These are phyloP conservation scores for Prunus dulcis DNA, from an alignment of 306 rosid species.

Conservation along the genomic window DNA sequence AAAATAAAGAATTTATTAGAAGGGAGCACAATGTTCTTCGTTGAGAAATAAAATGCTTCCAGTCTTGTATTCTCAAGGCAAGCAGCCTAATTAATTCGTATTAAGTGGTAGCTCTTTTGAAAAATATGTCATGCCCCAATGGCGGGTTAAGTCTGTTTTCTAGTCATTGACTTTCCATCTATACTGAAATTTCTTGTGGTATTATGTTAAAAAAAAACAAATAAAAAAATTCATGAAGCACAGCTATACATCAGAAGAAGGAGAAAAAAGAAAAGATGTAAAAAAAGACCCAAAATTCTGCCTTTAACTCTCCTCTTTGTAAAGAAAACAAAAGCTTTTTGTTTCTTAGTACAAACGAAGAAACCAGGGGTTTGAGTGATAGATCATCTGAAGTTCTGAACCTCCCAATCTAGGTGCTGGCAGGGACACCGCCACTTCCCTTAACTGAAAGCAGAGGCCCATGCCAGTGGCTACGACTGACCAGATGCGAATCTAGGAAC, in stretches of 20 bases:
- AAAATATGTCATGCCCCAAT: neutral
- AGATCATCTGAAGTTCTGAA: slow-evolving; percentile 5
- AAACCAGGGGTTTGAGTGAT: slow-evolving; percentile 22
- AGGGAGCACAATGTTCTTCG: too few relatives aligned
- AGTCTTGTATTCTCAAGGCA: neutral
- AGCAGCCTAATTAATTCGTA: neutral
- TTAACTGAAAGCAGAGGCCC: slow-evolving; percentile 61
- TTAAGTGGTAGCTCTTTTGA: neutral
- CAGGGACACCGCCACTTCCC: slow-evolving; percentile 50
- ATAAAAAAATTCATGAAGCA: slow-evolving; percentile 9
- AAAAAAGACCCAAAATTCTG: slow-evolving; percentile 14
- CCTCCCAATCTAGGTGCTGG: slow-evolving; percentile 37
- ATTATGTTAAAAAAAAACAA: neutral
- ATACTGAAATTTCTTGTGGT: slow-evolving; percentile 4
- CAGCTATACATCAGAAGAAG: slow-evolving; percentile 27
- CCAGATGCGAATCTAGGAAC: slow-evolving; percentile 63
- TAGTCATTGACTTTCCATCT: slow-evolving; percentile 5
- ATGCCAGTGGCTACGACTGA: slow-evolving; percentile 45
- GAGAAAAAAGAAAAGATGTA: neutral
- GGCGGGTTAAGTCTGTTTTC: slow-evolving; percentile 1
- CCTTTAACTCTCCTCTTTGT: slow-evolving; percentile 21
- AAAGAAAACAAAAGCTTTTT: slow-evolving; percentile 13
- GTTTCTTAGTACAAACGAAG: slow-evolving; percentile 25
- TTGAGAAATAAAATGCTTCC: neutral
- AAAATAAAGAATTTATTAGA: too few relatives aligned